Conservation (phyloP, 768 basidiomycete species). For the Trametes gibbosa region DNA sequence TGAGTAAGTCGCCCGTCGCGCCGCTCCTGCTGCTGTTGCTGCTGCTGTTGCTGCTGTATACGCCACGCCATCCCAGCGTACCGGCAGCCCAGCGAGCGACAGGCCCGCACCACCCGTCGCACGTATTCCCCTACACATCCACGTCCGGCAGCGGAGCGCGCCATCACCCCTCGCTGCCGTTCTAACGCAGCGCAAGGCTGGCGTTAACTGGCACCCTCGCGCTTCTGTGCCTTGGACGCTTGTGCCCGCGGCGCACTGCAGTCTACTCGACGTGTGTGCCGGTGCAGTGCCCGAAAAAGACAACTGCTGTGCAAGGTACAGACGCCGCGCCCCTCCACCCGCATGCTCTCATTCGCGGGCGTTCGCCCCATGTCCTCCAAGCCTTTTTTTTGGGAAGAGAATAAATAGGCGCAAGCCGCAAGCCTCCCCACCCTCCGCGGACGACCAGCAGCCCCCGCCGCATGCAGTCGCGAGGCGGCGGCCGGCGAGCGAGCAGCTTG, state of each 20-base stretch:
- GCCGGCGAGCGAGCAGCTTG: no score
- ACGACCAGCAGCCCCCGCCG: constrained; percentile 1
- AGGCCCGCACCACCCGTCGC: no score
- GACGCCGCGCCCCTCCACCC: background rate
- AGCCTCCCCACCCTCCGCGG: background rate
- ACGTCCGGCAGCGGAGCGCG: background rate
- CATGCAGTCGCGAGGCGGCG: constrained; percentile 12
- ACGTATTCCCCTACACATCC: no score
- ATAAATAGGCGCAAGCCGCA: no score
- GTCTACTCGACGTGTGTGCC: background rate
- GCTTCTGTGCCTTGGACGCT: constrained; percentile 1
- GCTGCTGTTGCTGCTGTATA: no score
- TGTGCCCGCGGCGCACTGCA: background rate
- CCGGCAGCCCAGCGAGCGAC: no score
- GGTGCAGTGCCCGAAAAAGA: background rate
- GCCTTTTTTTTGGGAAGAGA: no score
- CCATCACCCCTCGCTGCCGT: background rate
- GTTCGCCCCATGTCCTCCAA: no score
- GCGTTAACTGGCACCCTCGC: constrained; percentile 3
- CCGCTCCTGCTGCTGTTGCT: background rate
- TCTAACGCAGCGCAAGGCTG: constrained; percentile 7
- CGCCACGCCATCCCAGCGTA: background rate
- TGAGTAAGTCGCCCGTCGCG: no score
- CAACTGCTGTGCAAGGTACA: constrained; percentile 8
- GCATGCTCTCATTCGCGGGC: no score